Evolutionary conservation across 495 filamentous ascomycete species (phyloP).

Genomic region (Aspergillus sparsus): DNA sequence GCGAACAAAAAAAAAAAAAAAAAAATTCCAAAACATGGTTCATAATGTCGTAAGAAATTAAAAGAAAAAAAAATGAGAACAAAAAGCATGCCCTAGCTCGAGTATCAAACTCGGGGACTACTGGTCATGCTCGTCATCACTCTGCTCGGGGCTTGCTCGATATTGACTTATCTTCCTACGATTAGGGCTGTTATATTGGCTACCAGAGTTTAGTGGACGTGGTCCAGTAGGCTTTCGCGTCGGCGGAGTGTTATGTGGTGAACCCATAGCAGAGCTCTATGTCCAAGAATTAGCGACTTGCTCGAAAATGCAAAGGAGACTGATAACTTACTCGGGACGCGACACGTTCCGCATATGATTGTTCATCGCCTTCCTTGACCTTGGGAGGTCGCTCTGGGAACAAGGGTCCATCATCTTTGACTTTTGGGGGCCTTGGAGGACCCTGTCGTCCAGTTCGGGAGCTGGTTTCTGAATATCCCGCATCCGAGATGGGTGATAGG

Average conservation of each 20-base stretch:
- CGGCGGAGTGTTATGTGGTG: conserved; percentile 43
- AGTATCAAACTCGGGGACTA: conserved; percentile 26
- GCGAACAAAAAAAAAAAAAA: conserved; percentile 8
- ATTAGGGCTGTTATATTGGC: conserved; percentile 48
- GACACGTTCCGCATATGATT: conserved; percentile 46
- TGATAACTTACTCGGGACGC: conserved; percentile 40
- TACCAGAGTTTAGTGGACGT: conserved; percentile 50
- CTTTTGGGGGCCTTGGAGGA: conserved; percentile 54
- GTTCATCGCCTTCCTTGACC: conserved; percentile 39
- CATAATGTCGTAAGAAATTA: conserved; percentile 21
- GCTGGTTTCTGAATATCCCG: conserved; percentile 50
- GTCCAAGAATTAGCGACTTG: conserved; percentile 12
- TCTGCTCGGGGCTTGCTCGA: conserved; percentile 50
- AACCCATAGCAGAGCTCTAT: conserved; percentile 45
- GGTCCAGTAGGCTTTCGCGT: conserved; percentile 57
- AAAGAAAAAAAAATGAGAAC: conserved; percentile 7
- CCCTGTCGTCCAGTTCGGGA: conserved; percentile 31
- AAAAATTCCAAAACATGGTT: conserved; percentile 16
- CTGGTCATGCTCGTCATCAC: conserved; percentile 47
- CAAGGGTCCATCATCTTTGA: conserved; percentile 54
- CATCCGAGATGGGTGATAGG: conserved; percentile 55
- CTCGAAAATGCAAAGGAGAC: neutral
- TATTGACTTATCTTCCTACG: conserved; percentile 48
- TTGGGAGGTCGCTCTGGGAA: conserved; percentile 52
- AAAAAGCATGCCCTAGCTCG: neutral